Evolutionary conservation across 306 rosid genomes (phyloP).

Genomic region (Canavalia gladiata): DNA sequence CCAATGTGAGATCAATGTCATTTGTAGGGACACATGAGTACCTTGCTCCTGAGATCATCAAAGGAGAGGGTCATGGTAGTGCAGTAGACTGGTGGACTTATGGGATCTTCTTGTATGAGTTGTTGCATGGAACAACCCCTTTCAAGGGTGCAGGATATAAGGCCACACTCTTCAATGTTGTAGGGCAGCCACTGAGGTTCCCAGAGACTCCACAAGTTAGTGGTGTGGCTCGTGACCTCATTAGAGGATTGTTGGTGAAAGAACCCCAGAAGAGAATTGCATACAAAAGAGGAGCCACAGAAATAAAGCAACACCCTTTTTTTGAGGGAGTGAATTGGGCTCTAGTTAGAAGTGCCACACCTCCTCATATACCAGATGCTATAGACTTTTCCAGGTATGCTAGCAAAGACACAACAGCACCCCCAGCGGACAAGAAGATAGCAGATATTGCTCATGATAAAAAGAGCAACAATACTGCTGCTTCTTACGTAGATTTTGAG

Average conservation of each 20-base stretch:
- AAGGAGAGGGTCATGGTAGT: slow-evolving; percentile 94
- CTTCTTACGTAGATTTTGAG: slow-evolving; percentile 62
- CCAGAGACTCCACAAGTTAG: slow-evolving; percentile 79
- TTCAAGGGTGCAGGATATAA: slow-evolving; percentile 85
- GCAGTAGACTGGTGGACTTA: slow-evolving; percentile 98
- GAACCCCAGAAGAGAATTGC: slow-evolving; percentile 90
- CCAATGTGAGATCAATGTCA: slow-evolving; percentile 93
- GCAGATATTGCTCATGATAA: slow-evolving; percentile 44
- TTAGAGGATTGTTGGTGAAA: slow-evolving; percentile 78
- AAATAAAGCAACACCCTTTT: slow-evolving; percentile 89
- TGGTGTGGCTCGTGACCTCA: slow-evolving; percentile 71
- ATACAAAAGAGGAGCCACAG: slow-evolving; percentile 87
- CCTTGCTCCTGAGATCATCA: slow-evolving; percentile 91
- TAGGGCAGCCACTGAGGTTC: slow-evolving; percentile 85
- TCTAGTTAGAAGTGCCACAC: slow-evolving; percentile 79
- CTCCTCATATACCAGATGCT: slow-evolving; percentile 83
- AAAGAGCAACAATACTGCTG: slow-evolving; percentile 1
- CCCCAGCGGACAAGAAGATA: slow-evolving; percentile 52
- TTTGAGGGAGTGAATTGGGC: slow-evolving; percentile 97
- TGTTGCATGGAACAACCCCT: slow-evolving; percentile 86
- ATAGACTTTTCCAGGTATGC: slow-evolving; percentile 76
- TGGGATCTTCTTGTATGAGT: slow-evolving; percentile 91
- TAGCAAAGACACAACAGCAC: slow-evolving; percentile 52
- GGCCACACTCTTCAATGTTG: slow-evolving; percentile 86
- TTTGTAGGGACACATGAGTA: slow-evolving; percentile 95